Conservation (phyloP, 208 protist genomes). For the Angomonas ambiguus region DNA sequence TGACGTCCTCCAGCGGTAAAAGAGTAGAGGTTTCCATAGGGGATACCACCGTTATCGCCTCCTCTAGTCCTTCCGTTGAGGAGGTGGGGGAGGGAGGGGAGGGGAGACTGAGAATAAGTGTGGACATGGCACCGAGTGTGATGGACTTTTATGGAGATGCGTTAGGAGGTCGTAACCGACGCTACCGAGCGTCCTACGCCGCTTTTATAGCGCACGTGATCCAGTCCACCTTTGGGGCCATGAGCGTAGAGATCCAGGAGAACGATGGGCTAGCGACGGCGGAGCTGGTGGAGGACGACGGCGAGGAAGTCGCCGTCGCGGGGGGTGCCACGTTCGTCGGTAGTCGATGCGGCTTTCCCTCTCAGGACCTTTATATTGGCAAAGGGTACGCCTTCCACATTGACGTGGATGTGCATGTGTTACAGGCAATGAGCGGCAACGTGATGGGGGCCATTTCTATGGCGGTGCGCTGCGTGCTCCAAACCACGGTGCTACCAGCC, state of each 20-base stretch:
- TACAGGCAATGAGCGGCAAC: conserved; percentile 63
- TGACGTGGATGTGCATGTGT: conserved; percentile 80
- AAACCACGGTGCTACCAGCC: conserved; percentile 40
- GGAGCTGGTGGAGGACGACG: conserved; percentile 24
- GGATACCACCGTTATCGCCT: conserved; percentile 56
- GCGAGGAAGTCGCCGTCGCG: not conserved
- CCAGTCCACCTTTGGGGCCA: conserved; percentile 61
- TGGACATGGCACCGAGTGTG: conserved; percentile 66
- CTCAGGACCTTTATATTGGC: conserved; percentile 63
- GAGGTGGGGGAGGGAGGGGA: conserved; percentile 15
- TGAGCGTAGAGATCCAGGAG: conserved; percentile 49
- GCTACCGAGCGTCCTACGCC: conserved; percentile 63
- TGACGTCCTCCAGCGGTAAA: conserved; percentile 12
- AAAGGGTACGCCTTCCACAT: conserved; percentile 66
- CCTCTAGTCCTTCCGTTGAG: conserved; percentile 59
- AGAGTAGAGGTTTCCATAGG: conserved; percentile 52
- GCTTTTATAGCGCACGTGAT: conserved; percentile 48
- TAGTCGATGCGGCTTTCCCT: conserved; percentile 38
- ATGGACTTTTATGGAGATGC: conserved; percentile 54
- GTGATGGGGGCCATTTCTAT: conserved; percentile 37
- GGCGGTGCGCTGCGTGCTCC: conserved; percentile 67
- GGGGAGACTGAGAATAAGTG: conserved; percentile 51
- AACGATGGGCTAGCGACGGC: conserved; percentile 61
- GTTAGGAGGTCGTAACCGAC: conserved; percentile 36
- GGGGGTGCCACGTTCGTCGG: not conserved